Evolutionary conservation across 2,329 filamentous ascomycete genomes (phyloP).

Genomic region (Fonsecaea monophora): DNA sequence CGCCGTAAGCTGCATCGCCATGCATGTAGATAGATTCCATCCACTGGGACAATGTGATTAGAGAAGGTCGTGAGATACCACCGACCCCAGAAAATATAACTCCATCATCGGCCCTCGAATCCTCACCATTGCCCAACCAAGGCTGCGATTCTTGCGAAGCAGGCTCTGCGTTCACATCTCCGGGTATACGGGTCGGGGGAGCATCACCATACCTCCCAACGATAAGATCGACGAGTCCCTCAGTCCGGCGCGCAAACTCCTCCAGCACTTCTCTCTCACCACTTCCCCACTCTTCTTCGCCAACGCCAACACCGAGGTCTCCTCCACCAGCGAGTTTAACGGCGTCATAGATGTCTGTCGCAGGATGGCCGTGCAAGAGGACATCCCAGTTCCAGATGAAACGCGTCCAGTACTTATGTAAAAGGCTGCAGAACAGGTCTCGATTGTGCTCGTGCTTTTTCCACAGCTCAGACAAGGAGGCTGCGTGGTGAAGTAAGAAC

Average conservation of each 20-base stretch:
- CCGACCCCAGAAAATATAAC: conserved; percentile 85
- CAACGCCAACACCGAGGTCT: conserved; percentile 90
- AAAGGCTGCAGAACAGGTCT: conserved; percentile 71
- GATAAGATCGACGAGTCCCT: conserved; percentile 85
- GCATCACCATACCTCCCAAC: conserved; percentile 82
- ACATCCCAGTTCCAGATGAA: conserved; percentile 79
- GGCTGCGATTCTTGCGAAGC: conserved; percentile 45
- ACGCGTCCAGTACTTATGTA: conserved; percentile 81
- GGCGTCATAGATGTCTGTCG: conserved; percentile 77
- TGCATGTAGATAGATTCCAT: conserved; percentile 86
- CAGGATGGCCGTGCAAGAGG: conserved; percentile 86
- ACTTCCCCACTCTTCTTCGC: conserved; percentile 93
- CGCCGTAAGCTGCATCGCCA: conserved; percentile 83
- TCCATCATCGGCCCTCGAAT: conserved; percentile 76
- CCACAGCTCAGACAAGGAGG: conserved; percentile 74
- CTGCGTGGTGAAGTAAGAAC: conserved; percentile 87
- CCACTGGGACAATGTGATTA: conserved; percentile 80
- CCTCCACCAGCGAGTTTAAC: conserved; percentile 89
- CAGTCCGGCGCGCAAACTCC: conserved; percentile 77
- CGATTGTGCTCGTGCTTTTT: conserved; percentile 62
- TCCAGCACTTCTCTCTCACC: conserved; percentile 92
- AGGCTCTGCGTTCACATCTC: conserved; percentile 40
- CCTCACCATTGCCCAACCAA: conserved; percentile 77
- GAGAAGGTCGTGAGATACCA: conserved; percentile 71
- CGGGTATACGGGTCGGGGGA: conserved; percentile 40